Percentiles rank a stretch among this genome's conserved stretches.
Evolutionary conservation across 2,329 filamentous ascomycete genomes (phyloP).

Genomic region (Pseudogymnoascus sp.): DNA sequence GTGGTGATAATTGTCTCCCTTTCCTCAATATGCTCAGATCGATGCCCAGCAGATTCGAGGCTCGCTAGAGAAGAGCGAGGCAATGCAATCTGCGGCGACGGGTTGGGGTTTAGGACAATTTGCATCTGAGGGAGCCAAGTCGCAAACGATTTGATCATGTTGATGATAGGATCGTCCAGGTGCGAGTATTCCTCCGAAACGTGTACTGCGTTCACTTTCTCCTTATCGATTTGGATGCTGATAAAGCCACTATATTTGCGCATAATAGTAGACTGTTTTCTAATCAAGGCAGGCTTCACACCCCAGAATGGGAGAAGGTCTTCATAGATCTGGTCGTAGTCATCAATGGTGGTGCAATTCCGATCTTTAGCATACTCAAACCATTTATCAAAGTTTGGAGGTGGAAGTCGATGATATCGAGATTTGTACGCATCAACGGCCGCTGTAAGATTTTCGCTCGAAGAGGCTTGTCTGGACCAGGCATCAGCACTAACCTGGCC

Average conservation of each 20-base stretch:
- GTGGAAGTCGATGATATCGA: conserved; percentile 17
- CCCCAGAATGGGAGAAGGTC: conserved; percentile 29
- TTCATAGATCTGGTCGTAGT: conserved; percentile 27
- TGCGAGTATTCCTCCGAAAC: neutral
- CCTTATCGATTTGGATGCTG: conserved; percentile 29
- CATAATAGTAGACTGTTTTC: conserved; percentile 15
- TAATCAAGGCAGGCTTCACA: conserved; percentile 22
- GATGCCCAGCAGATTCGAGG: neutral
- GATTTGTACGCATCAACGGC: conserved; percentile 17
- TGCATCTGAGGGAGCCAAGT: conserved; percentile 44
- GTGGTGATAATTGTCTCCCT: conserved; percentile 4
- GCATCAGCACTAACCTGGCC: neutral
- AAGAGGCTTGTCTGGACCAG: conserved; percentile 16
- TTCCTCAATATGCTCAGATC: conserved; percentile 2
- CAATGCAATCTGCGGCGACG: conserved; percentile 42
- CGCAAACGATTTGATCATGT: conserved; percentile 36
- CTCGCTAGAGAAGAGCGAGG: conserved; percentile 11
- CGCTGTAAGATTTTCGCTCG: conserved; percentile 12
- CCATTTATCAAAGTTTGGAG: conserved; percentile 25
- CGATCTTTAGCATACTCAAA: conserved; percentile 27
- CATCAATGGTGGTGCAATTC: conserved; percentile 25
- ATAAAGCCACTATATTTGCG: conserved; percentile 23
- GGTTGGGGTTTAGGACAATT: conserved; percentile 43
- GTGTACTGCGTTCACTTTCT: conserved; percentile 23
- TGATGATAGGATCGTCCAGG: conserved; percentile 30